Evolutionary conservation across 140 eudicot species (phyloP).

Genomic region (Ambrosia hybrid): DNA sequence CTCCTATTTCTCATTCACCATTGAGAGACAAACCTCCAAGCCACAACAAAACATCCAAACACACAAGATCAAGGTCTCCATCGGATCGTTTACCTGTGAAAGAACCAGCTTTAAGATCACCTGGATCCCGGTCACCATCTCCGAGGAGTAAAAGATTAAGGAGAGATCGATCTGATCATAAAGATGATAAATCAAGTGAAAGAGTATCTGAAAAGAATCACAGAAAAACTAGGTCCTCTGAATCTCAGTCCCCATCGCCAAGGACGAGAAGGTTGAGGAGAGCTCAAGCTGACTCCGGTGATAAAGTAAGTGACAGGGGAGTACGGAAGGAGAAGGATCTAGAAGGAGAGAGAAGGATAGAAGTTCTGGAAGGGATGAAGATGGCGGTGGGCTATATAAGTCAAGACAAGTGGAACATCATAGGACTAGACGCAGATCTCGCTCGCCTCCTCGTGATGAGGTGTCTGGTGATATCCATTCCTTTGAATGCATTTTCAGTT

Average conservation of each 20-base stretch:
- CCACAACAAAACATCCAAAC: conserved; percentile 41
- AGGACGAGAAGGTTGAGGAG: conserved; percentile 70
- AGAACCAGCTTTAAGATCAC: conserved; percentile 39
- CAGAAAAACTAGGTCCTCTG: conserved; percentile 40
- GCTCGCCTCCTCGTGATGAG: conserved; percentile 83
- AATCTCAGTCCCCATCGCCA: conserved; percentile 69
- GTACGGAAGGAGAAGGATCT: conserved; percentile 48
- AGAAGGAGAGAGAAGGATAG: conserved; percentile 58
- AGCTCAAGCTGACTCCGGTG: conserved; percentile 59
- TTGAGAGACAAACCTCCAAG: conserved; percentile 42
- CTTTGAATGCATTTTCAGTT: conserved; percentile 14
- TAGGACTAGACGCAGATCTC: conserved; percentile 58
- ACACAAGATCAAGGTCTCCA: conserved; percentile 44
- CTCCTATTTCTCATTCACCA: conserved; percentile 51
- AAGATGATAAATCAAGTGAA: conserved; percentile 36
- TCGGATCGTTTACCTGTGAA: conserved; percentile 32
- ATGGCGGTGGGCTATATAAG: conserved; percentile 54
- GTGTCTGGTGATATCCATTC: conserved; percentile 91
- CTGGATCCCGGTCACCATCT: conserved; percentile 61
- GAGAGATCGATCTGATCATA: conserved; percentile 27
- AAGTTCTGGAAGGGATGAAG: conserved; percentile 54
- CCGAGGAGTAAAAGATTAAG: conserved; percentile 71
- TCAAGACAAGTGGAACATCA: conserved; percentile 54
- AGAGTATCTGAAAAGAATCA: conserved; percentile 29
- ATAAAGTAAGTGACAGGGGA: conserved; percentile 48